Evolutionary conservation across 257 asterid genomes (phyloP).

Genomic region (Lycium ferocissimum): DNA sequence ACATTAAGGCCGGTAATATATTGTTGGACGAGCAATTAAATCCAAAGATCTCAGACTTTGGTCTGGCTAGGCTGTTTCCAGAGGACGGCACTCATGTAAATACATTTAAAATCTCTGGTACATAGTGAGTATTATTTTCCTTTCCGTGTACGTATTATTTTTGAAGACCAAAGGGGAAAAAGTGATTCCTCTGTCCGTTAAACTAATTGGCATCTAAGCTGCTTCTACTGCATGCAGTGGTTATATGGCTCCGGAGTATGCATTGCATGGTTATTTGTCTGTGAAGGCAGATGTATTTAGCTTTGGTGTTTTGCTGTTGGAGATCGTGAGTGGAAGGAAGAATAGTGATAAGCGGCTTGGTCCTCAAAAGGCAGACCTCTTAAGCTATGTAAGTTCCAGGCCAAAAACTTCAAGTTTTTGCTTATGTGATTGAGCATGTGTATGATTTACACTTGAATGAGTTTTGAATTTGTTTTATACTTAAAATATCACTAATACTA

Average conservation of each 20-base stretch:
- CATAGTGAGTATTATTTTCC: conserved; percentile 57
- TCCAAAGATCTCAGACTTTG: conserved; percentile 92
- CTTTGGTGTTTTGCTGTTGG: conserved; percentile 77
- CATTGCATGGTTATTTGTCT: conserved; percentile 75
- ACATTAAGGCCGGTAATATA: conserved; percentile 90
- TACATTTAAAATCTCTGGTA: conserved; percentile 79
- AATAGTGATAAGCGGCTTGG: conserved; percentile 58
- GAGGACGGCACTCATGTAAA: conserved; percentile 77
- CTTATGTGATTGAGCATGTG: background rate
- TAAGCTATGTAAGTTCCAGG: conserved; percentile 68
- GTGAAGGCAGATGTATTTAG: conserved; percentile 92
- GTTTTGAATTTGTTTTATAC: background rate
- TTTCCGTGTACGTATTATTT: conserved; percentile 17
- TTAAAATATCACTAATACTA: background rate
- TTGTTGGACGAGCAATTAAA: conserved; percentile 73
- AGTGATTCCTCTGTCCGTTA: background rate
- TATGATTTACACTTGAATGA: background rate
- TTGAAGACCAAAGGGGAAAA: background rate
- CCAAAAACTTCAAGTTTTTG: background rate
- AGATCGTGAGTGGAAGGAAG: conserved; percentile 86
- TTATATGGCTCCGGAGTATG: conserved; percentile 94
- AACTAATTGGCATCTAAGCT: conserved; percentile 19
- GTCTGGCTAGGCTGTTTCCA: conserved; percentile 87
- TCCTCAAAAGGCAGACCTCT: conserved; percentile 66
- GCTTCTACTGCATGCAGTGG: conserved; percentile 60